A percentile compares a stretch with the other conserved stretches of the same genome.
Conservation (phyloP, 306 rosid genomes). For the Trifolium repens region DNA sequence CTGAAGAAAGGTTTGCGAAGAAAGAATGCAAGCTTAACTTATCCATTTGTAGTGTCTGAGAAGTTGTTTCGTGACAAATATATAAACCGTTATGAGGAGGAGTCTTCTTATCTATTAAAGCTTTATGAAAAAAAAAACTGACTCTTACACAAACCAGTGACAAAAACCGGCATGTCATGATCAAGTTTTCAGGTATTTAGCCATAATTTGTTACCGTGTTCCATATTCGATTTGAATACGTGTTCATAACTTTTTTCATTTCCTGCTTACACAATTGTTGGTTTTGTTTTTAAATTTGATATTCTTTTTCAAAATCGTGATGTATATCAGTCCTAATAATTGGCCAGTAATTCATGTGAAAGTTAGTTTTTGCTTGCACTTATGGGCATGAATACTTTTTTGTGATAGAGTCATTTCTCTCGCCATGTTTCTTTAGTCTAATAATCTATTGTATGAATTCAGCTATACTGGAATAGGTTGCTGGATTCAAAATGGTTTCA, state of each 20-base stretch:
- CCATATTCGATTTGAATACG: background rate
- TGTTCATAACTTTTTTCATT: too few species aligned
- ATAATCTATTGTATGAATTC: background rate
- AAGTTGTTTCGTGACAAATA: constrained; percentile 30
- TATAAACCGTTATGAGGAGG: constrained; percentile 4
- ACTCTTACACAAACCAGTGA: background rate
- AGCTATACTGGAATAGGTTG: background rate
- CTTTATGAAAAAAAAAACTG: background rate
- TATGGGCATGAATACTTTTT: background rate
- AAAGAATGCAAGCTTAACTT: constrained; percentile 16
- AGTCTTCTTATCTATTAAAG: constrained; percentile 6
- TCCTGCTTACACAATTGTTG: background rate
- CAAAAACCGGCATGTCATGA: background rate
- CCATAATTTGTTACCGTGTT: background rate
- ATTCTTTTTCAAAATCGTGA: background rate
- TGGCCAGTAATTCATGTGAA: too few species aligned
- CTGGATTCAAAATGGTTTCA: background rate
- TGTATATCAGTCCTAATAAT: too few species aligned
- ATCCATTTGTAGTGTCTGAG: background rate
- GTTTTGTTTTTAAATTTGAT: too few species aligned
- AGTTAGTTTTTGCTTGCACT: too few species aligned
- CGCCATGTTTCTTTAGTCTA: background rate
- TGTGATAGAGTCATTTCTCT: background rate
- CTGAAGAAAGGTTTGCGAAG: constrained; percentile 42
- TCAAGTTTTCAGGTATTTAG: background rate